Evolutionary conservation across 495 filamentous ascomycete species (phyloP).

Genomic region (Neurospora tetraspora): DNA sequence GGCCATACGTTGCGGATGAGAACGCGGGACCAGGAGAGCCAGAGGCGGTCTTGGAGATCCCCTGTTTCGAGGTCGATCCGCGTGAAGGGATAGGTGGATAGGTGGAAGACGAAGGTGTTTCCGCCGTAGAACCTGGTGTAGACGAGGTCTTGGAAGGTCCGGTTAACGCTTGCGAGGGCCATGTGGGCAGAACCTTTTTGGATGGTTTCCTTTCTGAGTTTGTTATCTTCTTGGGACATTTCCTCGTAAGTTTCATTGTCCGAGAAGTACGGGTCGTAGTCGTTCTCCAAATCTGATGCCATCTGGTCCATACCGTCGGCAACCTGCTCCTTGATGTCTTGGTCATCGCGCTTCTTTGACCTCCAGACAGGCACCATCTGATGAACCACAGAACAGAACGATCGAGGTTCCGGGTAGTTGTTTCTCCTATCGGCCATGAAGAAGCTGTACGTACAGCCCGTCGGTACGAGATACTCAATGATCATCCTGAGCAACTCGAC

Average conservation of each 20-base stretch:
- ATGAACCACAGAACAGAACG: neutral
- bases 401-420: neutral
- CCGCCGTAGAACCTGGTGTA: neutral
- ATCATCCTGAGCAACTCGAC: neutral
- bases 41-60: neutral
- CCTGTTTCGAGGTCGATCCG: neutral
- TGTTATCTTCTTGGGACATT: too few species aligned
- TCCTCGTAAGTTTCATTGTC: neutral
- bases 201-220: neutral
- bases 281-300: too few species aligned
- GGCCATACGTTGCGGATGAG: neutral
- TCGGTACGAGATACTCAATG: neutral
- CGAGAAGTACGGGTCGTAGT: neutral
- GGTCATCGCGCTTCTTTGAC: neutral
- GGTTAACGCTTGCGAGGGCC: neutral
- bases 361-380: neutral
- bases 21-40: neutral
- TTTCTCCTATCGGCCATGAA: neutral
- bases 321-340: neutral
- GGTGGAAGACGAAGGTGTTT: neutral
- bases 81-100: neutral
- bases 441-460: neutral
- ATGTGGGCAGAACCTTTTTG: neutral
- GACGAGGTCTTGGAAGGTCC: neutral
- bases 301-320: neutral